A percentile compares a stretch with the other conserved stretches of the same genome.
phyloP scores from a whole-genome alignment of 2,329 filamentous ascomycete genomes.

The Teratosphaeria nubilosa region DNA sequence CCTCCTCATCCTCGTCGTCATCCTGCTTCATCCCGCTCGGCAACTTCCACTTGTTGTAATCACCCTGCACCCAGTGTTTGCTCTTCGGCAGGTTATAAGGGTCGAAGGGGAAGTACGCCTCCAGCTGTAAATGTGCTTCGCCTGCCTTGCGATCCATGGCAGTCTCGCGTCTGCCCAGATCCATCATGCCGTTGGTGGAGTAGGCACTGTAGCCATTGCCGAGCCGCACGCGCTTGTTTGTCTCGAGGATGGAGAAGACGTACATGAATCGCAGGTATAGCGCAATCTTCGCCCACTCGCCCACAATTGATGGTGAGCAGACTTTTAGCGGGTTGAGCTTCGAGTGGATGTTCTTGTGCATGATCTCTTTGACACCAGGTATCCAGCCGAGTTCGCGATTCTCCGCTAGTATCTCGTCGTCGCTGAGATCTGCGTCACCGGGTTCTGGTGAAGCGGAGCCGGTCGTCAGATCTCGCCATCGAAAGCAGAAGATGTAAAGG shows the following conservation, averaged over 20 bases:
- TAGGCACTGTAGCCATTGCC: conserved; percentile 49
- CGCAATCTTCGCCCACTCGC: conserved; percentile 81
- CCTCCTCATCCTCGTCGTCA: conserved; percentile 42
- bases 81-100: conserved; percentile 85
- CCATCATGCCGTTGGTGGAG: conserved; percentile 44
- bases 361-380: conserved; percentile 59
- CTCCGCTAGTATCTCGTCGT: conserved; percentile 50
- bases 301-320: conserved; percentile 80
- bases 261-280: conserved; percentile 82
- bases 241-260: conserved; percentile 76
- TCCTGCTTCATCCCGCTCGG: conserved; percentile 54
- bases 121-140: conserved; percentile 73
- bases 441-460: conserved; percentile 34
- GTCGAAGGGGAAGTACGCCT: conserved; percentile 95
- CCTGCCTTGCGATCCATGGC: conserved; percentile 46
- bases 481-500: conserved; percentile 94
- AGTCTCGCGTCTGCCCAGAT: conserved; percentile 45
- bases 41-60: conserved; percentile 73
- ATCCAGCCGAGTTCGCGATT: conserved; percentile 70
- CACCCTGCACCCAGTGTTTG: conserved; percentile 74
- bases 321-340: conserved; percentile 92
- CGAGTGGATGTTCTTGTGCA: conserved; percentile 72
- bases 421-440: conserved; percentile 36
- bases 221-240: conserved; percentile 81
- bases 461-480: conserved; percentile 80